These are phyloP conservation scores for Gamarada debralockiae DNA, from an alignment of 495 filamentous ascomycete genomes.

Conservation along the genomic window DNA sequence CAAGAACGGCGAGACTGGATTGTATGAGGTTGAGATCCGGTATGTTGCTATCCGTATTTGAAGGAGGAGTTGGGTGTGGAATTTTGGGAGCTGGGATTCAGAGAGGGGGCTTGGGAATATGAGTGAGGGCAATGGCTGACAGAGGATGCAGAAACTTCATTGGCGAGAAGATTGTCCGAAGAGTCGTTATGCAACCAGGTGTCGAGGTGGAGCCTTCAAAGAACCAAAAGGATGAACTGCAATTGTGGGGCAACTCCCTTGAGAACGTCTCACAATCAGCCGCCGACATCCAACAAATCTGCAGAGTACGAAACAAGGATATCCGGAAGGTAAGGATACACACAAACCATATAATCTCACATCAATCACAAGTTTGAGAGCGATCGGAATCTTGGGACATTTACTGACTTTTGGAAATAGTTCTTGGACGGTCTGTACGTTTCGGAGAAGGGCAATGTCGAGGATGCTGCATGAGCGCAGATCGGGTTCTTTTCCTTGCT, in stretches of 20 bases:
- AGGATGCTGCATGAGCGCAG: conserved; percentile 49
- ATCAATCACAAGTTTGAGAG: conserved; percentile 53
- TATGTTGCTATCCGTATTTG: conserved; percentile 46
- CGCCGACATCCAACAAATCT: conserved; percentile 99
- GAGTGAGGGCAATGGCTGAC: conserved; percentile 26
- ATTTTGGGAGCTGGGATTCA: neutral
- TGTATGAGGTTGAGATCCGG: conserved; percentile 94
- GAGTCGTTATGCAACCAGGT: conserved; percentile 80
- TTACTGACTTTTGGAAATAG: conserved; percentile 38
- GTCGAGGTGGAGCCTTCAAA: conserved; percentile 85
- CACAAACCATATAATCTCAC: conserved; percentile 98
- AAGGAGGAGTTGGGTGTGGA: neutral
- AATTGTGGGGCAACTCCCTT: conserved; percentile 87
- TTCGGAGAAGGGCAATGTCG: conserved; percentile 88
- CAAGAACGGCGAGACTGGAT: conserved; percentile 87
- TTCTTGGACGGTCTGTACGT: conserved; percentile 99
- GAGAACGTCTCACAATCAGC: conserved; percentile 96
- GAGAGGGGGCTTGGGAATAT: neutral
- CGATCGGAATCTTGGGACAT: neutral
- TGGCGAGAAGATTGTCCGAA: conserved; percentile 98
- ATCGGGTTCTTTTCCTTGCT: conserved; percentile 31
- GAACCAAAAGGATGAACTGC: conserved; percentile 95
- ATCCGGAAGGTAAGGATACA: conserved; percentile 96
- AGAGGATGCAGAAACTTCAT: conserved; percentile 81
- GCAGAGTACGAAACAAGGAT: conserved; percentile 99